Evolutionary conservation across 2,329 filamentous ascomycete species (phyloP).

Genomic region (Fusarium redolens): DNA sequence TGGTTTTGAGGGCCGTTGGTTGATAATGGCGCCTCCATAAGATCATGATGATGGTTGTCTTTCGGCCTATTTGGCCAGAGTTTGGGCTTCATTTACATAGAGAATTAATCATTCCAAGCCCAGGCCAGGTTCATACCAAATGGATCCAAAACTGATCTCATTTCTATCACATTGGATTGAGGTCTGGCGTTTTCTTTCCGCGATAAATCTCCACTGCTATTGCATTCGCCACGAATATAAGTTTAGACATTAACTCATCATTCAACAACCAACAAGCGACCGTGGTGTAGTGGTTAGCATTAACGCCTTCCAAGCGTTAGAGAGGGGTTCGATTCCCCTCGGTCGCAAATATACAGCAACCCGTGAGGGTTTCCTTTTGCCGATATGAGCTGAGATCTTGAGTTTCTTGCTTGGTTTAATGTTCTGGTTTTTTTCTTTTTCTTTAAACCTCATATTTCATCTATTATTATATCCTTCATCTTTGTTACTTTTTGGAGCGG

Average conservation of each 20-base stretch:
- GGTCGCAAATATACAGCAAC: background rate
- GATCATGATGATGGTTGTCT: background rate
- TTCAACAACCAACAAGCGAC: background rate
- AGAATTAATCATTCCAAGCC: fast-evolving
- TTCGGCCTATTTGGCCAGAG: background rate
- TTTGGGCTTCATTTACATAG: background rate
- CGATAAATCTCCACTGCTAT: too few species aligned
- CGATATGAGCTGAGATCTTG: fast-evolving
- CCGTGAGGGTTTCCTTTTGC: background rate
- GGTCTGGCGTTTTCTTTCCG: fast-evolving
- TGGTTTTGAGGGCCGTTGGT: constrained; percentile 26
- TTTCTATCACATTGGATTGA: background rate
- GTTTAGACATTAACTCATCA: fast-evolving
- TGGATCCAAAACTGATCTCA: fast-evolving
- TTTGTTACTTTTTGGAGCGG: background rate
- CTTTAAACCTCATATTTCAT: background rate
- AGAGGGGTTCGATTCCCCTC: constrained; percentile 32
- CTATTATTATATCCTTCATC: fast-evolving
- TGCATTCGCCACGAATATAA: background rate
- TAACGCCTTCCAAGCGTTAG: constrained; percentile 32
- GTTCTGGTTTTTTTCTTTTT: too few species aligned
- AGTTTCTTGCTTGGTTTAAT: background rate
- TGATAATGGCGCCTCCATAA: constrained; percentile 35
- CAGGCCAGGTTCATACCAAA: fast-evolving
- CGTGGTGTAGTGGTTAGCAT: constrained; percentile 34